Evolutionary conservation across 495 filamentous ascomycete genomes (phyloP).

Genomic region (Hypoxylon intermedium): DNA sequence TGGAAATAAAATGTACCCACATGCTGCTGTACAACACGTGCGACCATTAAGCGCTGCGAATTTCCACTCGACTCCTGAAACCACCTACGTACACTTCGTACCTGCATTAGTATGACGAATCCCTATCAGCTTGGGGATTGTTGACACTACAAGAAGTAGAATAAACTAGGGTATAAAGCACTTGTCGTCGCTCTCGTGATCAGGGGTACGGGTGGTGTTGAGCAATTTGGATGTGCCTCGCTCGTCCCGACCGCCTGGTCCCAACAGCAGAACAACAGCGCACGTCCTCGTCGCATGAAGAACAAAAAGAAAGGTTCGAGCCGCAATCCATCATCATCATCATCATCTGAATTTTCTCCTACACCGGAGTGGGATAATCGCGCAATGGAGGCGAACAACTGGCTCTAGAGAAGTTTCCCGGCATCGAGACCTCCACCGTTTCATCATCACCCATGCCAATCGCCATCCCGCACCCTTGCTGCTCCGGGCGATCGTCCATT

Average conservation of each 20-base stretch:
- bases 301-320: neutral
- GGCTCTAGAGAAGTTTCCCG: neutral
- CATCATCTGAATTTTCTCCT: neutral
- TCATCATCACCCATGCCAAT: constrained; percentile 26
- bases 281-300: neutral
- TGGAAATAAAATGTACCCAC: constrained; percentile 12
- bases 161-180: constrained; percentile 12
- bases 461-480: constrained; percentile 13
- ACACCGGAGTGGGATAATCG: neutral
- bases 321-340: neutral
- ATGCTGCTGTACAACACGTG: constrained; percentile 7
- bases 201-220: too few species aligned
- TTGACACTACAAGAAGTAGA: too few species aligned
- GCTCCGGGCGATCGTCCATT: constrained; percentile 13
- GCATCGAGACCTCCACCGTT: constrained; percentile 27
- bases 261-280: neutral
- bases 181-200: neutral
- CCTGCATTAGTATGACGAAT: too few species aligned
- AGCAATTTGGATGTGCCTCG: too few species aligned
- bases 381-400: constrained; percentile 1
- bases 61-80: constrained; percentile 16
- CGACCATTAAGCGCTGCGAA: constrained; percentile 32
- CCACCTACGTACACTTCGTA: too few species aligned
- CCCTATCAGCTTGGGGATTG: too few species aligned
- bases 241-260: neutral